Base-by-base conservation (phyloP, 1,284 basidiomycete species). In the Lignosus rhinocerotis region DNA sequence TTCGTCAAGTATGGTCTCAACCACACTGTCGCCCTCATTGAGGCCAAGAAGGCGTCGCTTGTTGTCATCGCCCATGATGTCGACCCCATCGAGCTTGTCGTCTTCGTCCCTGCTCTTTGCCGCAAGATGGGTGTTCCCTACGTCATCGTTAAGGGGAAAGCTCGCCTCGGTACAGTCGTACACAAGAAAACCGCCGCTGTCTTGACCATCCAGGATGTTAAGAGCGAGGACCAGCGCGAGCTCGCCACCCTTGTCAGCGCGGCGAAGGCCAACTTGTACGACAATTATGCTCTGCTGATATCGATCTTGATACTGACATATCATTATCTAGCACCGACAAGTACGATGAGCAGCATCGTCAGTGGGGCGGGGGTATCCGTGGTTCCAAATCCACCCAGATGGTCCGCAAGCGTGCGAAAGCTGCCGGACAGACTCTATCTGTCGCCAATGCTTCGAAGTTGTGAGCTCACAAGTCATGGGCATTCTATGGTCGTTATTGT, bases 61-160 rank as follows among this genome's bases (percentile, higher is more conserved):
- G 96, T 99, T 68, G 86, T 96, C 78, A 97, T 99, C 69, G 94
- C 94, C 57, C 94, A 98, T 75, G 96, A 99, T 77, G 96, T 98
- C 66, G 96, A 98, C 84, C 96, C 96, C 55, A 96, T 98, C 65
- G 96, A 99, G 79, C 91, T 99, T 70, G 94, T 96, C 67, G 86
- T 99, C 79, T 98, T 95, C 91, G 84, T 99, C 60, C 96, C 96
- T 62, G 95, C 96, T 60, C 89, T 98, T 65, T 99, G 96, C 84
- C 88, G 95, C 78, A 98, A 98, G 89, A 97, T 98, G 95, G 96
- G 95, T 75, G 88, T 98, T 50, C 94, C 94, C 36, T 98, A 98
- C 80, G 94, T 96, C 66, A 98, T 99, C 70, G 94, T 98, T 72
- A 97, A 98, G 86, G 90, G 90, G 80, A 98, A 98, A 82, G 92